A percentile compares a stretch with the other conserved stretches of the same genome.
phyloP scores from a whole-genome alignment of 1,284 basidiomycete species.

The Ceratobasidium theobromae region DNA sequence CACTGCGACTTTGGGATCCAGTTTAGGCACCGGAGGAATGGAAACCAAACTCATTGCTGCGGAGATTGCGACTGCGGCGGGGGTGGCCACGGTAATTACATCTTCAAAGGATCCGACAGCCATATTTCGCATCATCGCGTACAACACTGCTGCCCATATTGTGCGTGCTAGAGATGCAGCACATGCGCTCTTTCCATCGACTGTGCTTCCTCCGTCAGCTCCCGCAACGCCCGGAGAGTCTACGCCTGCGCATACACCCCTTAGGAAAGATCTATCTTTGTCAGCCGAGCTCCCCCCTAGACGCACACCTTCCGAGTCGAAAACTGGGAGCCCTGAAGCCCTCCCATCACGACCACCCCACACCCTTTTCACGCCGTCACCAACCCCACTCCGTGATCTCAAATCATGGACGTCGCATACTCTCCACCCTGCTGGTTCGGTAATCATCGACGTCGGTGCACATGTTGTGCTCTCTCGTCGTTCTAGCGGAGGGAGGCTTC shows the following conservation, averaged over 20 bases:
- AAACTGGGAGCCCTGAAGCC: constrained; percentile 6
- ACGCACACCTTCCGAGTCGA: neutral
- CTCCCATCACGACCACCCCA: constrained; percentile 63
- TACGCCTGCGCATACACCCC: constrained; percentile 29
- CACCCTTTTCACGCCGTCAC: constrained; percentile 82
- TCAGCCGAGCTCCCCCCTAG: constrained; percentile 3
- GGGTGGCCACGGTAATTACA: constrained; percentile 91
- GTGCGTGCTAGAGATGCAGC: constrained; percentile 19
- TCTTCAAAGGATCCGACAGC: constrained; percentile 78
- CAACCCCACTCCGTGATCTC: constrained; percentile 78
- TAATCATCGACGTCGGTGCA: constrained; percentile 89
- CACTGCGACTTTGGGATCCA: constrained; percentile 88
- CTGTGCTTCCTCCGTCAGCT: constrained; percentile 38
- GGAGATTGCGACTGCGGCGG: constrained; percentile 93
- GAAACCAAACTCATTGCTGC: constrained; percentile 98
- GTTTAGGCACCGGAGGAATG: constrained; percentile 97
- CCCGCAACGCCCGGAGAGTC: constrained; percentile 33
- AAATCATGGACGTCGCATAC: constrained; percentile 97
- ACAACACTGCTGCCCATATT: constrained; percentile 50
- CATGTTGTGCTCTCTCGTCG: constrained; percentile 79
- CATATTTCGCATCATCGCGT: constrained; percentile 82
- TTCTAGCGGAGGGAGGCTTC: constrained; percentile 85
- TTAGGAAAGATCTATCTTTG: constrained; percentile 17
- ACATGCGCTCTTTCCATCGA: constrained; percentile 42
- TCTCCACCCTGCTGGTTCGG: constrained; percentile 80